Conservation (phyloP, 2,329 filamentous ascomycete species). For the Colletotrichum nymphaeae region DNA sequence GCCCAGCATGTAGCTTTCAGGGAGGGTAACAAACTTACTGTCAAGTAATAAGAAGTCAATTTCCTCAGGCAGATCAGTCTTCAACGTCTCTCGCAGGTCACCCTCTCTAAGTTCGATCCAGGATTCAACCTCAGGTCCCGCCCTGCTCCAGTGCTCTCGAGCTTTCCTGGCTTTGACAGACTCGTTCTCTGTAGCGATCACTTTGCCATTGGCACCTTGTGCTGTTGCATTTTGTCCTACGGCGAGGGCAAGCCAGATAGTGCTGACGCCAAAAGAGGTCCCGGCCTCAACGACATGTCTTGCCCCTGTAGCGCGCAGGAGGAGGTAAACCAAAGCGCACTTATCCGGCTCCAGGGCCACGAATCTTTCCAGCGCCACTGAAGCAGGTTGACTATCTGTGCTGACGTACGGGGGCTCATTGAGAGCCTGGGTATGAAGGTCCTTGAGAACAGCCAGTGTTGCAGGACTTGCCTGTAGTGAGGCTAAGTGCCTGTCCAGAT, state of each 20-base stretch:
- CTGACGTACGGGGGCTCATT: constrained; percentile 45
- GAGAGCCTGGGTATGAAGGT: constrained; percentile 45
- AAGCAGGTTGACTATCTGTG: constrained; percentile 35
- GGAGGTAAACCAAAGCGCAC: constrained; percentile 65
- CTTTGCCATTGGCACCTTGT: constrained; percentile 46
- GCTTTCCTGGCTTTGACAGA: constrained; percentile 62
- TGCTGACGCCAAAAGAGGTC: constrained; percentile 71
- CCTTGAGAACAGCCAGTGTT: constrained; percentile 43
- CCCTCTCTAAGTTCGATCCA: constrained; percentile 69
- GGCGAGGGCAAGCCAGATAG: constrained; percentile 71
- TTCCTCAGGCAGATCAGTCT: constrained; percentile 54
- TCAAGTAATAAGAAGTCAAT: constrained; percentile 71
- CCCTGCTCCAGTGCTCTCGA: constrained; percentile 62
- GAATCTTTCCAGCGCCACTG: constrained; percentile 58
- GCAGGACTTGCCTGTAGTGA: constrained; percentile 43
- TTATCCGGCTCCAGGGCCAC: constrained; percentile 71
- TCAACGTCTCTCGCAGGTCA: constrained; percentile 65
- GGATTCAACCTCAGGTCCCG: constrained; percentile 58
- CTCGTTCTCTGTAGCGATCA: constrained; percentile 73
- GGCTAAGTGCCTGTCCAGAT: constrained; percentile 43
- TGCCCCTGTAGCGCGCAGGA: constrained; percentile 60
- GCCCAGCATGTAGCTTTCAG: too few relatives aligned
- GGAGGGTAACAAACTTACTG: constrained; percentile 57
- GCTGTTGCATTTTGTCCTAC: constrained; percentile 58
- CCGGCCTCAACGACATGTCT: constrained; percentile 68